A percentile compares a stretch with the other conserved stretches of the same genome.
Conservation (phyloP, 148 eudicot species). For the Linanthus parryae region DNA sequence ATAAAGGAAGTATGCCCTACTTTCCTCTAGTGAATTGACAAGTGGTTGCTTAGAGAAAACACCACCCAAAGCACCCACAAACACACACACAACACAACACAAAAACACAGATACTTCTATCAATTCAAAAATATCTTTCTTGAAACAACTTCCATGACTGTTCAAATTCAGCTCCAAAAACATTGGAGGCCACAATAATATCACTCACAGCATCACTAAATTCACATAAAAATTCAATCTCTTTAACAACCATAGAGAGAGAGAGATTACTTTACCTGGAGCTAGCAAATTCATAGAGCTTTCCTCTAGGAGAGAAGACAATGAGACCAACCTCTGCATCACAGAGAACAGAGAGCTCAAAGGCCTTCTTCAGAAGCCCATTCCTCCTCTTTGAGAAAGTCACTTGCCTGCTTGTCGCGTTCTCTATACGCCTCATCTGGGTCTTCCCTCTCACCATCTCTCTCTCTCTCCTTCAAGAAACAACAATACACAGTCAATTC, state of each 20-base stretch:
- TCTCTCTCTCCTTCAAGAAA: not conserved
- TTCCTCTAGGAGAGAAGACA: slow-evolving; percentile 50
- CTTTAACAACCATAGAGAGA: not conserved
- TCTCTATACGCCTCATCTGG: slow-evolving; percentile 55
- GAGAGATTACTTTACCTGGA: slow-evolving; percentile 31
- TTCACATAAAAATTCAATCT: no score
- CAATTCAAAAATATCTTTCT: no score
- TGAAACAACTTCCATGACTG: no score
- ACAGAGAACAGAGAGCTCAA: slow-evolving; percentile 40
- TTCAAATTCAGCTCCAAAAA: no score
- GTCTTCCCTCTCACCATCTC: slow-evolving; percentile 57
- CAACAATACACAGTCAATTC: not conserved
- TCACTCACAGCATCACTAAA: no score
- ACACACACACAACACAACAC: no score
- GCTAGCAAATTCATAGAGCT: slow-evolving; percentile 50
- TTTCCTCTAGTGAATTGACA: no score
- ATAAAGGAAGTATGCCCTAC: no score
- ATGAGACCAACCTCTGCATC: slow-evolving; percentile 51
- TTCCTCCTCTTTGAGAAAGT: slow-evolving; percentile 44
- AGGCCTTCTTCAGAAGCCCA: slow-evolving; percentile 40
- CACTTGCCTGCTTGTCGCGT: slow-evolving; percentile 58
- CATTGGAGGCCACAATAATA: no score
- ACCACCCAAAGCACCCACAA: no score
- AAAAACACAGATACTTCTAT: no score
- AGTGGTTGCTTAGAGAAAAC: no score